Evolutionary conservation across 2,329 filamentous ascomycete species (phyloP).

Genomic region (Cucurbitaria berberidis): DNA sequence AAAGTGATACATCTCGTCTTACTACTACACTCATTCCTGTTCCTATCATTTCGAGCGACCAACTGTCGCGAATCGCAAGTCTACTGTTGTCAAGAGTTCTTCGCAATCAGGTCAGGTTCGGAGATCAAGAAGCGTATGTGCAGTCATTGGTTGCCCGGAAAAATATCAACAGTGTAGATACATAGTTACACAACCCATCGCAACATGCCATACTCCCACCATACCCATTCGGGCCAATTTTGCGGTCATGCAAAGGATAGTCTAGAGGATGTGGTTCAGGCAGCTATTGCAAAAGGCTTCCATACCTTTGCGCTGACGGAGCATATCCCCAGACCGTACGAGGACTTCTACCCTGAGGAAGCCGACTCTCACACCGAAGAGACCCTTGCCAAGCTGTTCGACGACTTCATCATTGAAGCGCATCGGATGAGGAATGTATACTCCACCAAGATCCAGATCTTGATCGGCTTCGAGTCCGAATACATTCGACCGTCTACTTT

Average conservation of each 20-base stretch:
- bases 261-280: conserved; percentile 81
- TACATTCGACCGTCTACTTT: conserved; percentile 79
- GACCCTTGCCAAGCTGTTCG: conserved; percentile 59
- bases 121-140: neutral
- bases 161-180: neutral
- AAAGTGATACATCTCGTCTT: neutral
- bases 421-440: conserved; percentile 74
- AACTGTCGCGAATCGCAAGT: neutral
- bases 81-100: neutral
- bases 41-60: neutral
- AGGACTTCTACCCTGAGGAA: conserved; percentile 93
- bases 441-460: conserved; percentile 71
- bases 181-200: neutral
- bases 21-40: neutral
- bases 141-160: neutral
- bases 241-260: conserved; percentile 84
- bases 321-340: conserved; percentile 84
- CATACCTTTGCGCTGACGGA: conserved; percentile 87
- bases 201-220: conserved; percentile 92
- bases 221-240: conserved; percentile 97
- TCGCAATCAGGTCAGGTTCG: neutral
- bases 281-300: conserved; percentile 80
- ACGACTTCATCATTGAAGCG: conserved; percentile 78
- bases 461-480: conserved; percentile 92
- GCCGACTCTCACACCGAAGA: conserved; percentile 52